phyloP scores from a whole-genome alignment of 208 protist genomes.

The Leishmania martiniquensis region DNA sequence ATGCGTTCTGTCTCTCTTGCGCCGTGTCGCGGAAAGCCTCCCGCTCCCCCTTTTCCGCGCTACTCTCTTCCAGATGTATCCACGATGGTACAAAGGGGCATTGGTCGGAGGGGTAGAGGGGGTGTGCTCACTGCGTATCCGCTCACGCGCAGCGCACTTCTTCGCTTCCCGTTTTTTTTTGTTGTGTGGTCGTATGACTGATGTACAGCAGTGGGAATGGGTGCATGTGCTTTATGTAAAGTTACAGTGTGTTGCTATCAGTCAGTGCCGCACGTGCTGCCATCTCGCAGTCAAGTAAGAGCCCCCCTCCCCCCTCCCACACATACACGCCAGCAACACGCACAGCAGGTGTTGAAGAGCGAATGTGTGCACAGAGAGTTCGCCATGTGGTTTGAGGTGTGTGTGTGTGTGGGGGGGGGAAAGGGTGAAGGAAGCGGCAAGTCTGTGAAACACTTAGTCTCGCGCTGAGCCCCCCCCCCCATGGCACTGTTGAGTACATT shows the following conservation, averaged over 20 bases:
- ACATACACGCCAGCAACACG: not conserved
- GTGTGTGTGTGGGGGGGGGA: not conserved
- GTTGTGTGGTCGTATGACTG: not conserved
- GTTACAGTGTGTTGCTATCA: not conserved
- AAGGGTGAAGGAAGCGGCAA: not conserved
- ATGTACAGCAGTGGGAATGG: not conserved
- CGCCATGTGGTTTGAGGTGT: not conserved
- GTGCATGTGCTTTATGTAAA: conserved; percentile 3
- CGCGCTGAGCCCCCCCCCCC: not conserved
- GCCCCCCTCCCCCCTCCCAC: not conserved
- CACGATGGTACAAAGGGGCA: not conserved
- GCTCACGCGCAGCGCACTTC: not conserved
- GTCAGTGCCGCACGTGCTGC: not conserved
- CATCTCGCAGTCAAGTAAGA: not conserved
- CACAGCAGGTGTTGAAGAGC: not conserved
- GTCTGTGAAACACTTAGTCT: not conserved
- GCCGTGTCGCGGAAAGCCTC: too few relatives aligned
- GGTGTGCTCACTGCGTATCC: not conserved
- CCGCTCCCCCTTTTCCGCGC: not conserved
- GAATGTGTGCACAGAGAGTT: not conserved
- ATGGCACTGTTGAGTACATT: not conserved
- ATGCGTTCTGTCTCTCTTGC: not conserved
- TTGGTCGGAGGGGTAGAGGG: not conserved
- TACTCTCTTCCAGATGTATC: not conserved
- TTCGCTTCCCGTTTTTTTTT: not conserved